These are phyloP conservation scores for Venturia carpophila DNA, from an alignment of 2,329 filamentous ascomycete genomes.

Conservation along the genomic window DNA sequence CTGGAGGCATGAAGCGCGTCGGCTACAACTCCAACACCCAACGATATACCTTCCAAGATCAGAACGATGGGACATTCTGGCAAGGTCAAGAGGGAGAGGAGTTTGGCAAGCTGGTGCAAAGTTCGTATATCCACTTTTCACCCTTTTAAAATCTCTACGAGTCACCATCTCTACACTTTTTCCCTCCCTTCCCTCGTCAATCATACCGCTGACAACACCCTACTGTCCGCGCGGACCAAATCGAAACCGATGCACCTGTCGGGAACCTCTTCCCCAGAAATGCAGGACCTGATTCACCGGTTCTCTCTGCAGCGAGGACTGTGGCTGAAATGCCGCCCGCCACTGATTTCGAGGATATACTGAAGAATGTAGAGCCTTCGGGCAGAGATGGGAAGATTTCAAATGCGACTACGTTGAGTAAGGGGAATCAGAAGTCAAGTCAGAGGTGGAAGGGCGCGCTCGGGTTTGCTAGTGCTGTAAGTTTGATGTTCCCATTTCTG, in stretches of 20 bases:
- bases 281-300: not conserved
- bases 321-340: not conserved
- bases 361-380: not conserved
- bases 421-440: not conserved
- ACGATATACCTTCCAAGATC: slow-evolving; percentile 44
- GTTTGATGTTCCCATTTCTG: not conserved
- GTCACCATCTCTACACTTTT: no score
- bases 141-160: no score
- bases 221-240: not conserved
- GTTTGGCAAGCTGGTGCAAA: slow-evolving; percentile 41
- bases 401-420: not conserved
- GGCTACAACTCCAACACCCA: slow-evolving; percentile 51
- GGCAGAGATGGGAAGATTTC: not conserved
- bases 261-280: not conserved
- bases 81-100: slow-evolving; percentile 44
- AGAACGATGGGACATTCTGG: slow-evolving; percentile 43
- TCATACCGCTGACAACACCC: not conserved
- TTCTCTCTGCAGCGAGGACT: no score
- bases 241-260: not conserved
- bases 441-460: not conserved
- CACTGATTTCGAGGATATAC: not conserved
- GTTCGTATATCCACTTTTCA: not conserved
- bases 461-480: slow-evolving; percentile 3
- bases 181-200: not conserved
- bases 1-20: slow-evolving; percentile 47